phyloP scores from a whole-genome alignment of 345 rosid species.

The Eucalyptus sp. region DNA sequence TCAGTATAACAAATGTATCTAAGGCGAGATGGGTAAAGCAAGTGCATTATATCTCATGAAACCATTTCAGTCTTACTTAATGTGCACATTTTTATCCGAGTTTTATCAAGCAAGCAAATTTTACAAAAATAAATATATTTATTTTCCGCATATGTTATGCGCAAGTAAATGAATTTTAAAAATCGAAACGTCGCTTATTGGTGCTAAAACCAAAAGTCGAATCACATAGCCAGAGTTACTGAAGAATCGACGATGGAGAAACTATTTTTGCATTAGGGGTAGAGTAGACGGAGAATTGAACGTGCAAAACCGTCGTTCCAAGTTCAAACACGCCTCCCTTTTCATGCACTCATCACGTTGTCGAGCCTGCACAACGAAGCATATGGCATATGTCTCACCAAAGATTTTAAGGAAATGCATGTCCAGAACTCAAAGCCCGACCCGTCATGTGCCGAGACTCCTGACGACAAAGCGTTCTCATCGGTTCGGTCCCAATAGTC shows the following conservation, averaged over 20 bases:
- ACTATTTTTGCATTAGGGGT: not conserved
- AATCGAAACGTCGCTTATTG: not conserved
- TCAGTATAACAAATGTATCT: not conserved
- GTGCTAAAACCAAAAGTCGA: not conserved
- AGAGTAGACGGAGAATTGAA: not conserved
- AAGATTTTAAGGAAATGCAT: not conserved
- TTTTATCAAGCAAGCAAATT: not conserved
- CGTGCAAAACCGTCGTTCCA: not conserved
- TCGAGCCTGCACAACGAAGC: not conserved
- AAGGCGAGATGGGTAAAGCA: not conserved
- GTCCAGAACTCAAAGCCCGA: not conserved
- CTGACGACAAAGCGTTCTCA: not conserved
- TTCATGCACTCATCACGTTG: not conserved
- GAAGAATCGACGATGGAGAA: not conserved
- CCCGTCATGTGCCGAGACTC: not conserved
- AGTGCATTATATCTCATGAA: not conserved
- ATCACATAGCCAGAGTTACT: not conserved
- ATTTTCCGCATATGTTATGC: not conserved
- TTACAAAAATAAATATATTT: not conserved
- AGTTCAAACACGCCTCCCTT: not conserved
- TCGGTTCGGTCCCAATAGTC: not conserved
- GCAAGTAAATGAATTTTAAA: not conserved
- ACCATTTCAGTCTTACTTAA: not conserved
- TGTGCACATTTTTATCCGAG: not conserved
- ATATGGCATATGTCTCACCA: not conserved